Evolutionary conservation across 2,329 filamentous ascomycete species (phyloP).

Genomic region (Seiridium cupressi): DNA sequence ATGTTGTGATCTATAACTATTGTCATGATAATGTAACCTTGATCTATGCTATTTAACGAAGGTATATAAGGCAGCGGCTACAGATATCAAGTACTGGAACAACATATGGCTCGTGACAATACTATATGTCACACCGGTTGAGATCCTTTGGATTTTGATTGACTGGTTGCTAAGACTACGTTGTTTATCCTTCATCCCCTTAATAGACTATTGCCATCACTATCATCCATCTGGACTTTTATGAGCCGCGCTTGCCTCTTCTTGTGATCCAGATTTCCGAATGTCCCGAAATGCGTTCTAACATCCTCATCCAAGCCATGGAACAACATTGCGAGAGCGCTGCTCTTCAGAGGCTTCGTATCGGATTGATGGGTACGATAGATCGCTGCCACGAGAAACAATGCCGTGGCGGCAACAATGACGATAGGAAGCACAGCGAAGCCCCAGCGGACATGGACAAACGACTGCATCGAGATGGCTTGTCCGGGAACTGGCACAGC

Average conservation of each 20-base stretch:
- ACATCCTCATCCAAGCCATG: conserved; percentile 30
- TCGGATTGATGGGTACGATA: conserved; percentile 20
- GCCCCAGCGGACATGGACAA: conserved; percentile 33
- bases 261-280: conserved; percentile 18
- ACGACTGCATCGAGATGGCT: conserved; percentile 26
- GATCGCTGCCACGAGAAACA: conserved; percentile 27
- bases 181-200: conserved; percentile 1
- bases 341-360: conserved; percentile 32
- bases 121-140: too few species aligned
- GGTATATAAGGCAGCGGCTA: too few species aligned
- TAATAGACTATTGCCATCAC: conserved; percentile 11
- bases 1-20: too few species aligned
- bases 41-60: too few species aligned
- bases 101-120: too few species aligned
- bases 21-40: too few species aligned
- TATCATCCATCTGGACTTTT: conserved; percentile 24
- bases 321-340: conserved; percentile 31
- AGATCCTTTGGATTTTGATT: too few species aligned
- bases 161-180: too few species aligned
- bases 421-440: conserved; percentile 30
- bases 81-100: too few species aligned
- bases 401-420: conserved; percentile 24
- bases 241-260: conserved; percentile 21
- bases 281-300: conserved; percentile 18
- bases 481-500: conserved; percentile 24